Evolutionary conservation across 1,284 basidiomycete species (phyloP).

Genomic region (Leccinum proximum): DNA sequence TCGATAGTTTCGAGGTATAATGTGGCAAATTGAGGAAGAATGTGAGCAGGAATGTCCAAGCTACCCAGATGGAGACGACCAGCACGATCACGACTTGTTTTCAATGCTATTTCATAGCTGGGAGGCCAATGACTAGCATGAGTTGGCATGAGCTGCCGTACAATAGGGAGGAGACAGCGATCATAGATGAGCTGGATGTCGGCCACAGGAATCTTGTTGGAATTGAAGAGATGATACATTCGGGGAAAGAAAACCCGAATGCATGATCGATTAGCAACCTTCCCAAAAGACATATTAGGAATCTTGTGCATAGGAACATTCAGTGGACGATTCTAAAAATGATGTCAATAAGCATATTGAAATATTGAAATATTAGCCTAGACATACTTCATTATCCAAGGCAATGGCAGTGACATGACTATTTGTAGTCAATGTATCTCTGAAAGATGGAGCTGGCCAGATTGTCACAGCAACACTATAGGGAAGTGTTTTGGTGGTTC

Average conservation of each 20-base stretch:
- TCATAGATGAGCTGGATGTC: constrained; percentile 8
- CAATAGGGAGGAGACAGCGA: not conserved
- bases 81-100: not conserved
- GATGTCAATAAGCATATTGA: not conserved
- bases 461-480: not conserved
- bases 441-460: not conserved
- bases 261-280: constrained; percentile 3
- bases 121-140: constrained; percentile 12
- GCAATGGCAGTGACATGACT: not conserved
- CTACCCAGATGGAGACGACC: constrained; percentile 1
- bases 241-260: constrained; percentile 12
- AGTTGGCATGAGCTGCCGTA: constrained; percentile 4
- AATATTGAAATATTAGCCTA: not conserved
- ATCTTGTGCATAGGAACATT: constrained; percentile 13
- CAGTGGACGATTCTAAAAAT: not conserved
- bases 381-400: not conserved
- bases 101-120: not conserved
- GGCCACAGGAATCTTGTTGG: not conserved
- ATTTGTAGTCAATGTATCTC: not conserved
- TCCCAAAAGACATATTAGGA: constrained; percentile 12
- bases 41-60: constrained; percentile 1
- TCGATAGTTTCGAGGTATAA: not conserved
- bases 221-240: not conserved
- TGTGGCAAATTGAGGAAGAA: not conserved
- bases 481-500: not conserved